Evolutionary conservation across 176 grass and related monocot genomes (phyloP).

Genomic region (Puccinellia tenuiflora): DNA sequence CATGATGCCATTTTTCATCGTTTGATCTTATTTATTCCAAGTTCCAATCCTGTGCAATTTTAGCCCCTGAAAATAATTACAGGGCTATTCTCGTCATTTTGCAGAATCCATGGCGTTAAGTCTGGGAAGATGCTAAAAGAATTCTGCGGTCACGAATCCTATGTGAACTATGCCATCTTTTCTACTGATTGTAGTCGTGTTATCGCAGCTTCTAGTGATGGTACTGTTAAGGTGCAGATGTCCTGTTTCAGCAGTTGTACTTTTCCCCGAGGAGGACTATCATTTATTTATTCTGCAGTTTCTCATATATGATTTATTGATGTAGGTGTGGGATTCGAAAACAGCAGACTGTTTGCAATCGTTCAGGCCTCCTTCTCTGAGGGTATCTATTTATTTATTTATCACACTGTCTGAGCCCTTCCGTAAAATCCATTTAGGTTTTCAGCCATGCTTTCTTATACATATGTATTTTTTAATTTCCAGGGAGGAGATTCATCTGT

Average conservation of each 20-base stretch:
- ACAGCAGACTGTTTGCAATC: conserved; percentile 96
- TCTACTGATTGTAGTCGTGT: conserved; percentile 82
- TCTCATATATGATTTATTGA: conserved; percentile 5
- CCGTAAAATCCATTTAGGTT: not conserved
- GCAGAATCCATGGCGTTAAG: conserved; percentile 93
- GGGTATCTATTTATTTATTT: conserved; percentile 42
- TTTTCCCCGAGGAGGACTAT: not conserved
- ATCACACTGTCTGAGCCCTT: not conserved
- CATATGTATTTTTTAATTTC: conserved; percentile 13
- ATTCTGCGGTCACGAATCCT: conserved; percentile 88
- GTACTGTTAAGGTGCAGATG: conserved; percentile 82
- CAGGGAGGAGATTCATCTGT: conserved; percentile 93
- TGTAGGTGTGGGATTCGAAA: conserved; percentile 95
- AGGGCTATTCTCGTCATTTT: not conserved
- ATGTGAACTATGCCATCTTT: conserved; percentile 94
- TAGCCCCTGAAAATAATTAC: not conserved
- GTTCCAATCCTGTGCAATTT: conserved; percentile 10
- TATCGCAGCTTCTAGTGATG: conserved; percentile 96
- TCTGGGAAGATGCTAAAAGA: conserved; percentile 99
- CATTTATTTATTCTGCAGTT: conserved; percentile 17
- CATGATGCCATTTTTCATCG: not conserved
- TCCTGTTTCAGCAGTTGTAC: not conserved
- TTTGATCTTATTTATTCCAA: not conserved
- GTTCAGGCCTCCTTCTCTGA: conserved; percentile 94
- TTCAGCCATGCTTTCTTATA: conserved; percentile 11